Evolutionary conservation across 768 basidiomycete species (phyloP), one percentile per base, ranked within the genome.

Genomic region (Mycena floridula): DNA sequence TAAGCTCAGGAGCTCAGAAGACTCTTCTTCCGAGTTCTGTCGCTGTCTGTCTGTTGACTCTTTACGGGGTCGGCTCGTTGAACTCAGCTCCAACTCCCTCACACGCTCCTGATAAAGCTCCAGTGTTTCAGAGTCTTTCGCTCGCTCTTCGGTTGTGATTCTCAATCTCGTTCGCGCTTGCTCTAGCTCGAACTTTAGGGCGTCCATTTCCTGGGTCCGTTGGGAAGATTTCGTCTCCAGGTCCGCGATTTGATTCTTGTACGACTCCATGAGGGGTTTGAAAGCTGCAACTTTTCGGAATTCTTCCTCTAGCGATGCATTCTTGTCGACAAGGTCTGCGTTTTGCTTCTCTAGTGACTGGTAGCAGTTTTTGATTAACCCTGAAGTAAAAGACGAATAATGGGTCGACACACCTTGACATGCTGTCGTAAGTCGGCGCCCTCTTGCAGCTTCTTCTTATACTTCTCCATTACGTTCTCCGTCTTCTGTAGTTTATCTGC

Each of bases 391-490:
- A 59, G 53, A 54, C 63, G 27, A n/a, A n/a, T n/a, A n/a, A n/a
- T n/a, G n/a, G n/a, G n/a, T n/a, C n/a, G n/a, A n/a, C n/a, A n/a
- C 45, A 85, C 89, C 67, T 88, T 90, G 56, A 94, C 80, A 46
- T 84, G 82, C 50, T 90, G 89, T 22, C 92, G 81, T 16, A 94
- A 69, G 51, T 95, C 90, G 12, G 88, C 91, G 4, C 87, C 81
- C 60, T 97, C 96, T 55, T 97, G 95, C 1, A 98, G 75, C 65
- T 98, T 99, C 75, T 90, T 94, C 69, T 94, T 95, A 65, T 97
- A 94, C 63, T 98, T 99, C 65, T 97, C 93, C 78, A 96, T 89
- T 23, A 96, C 93, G 57, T 94, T 94, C 65, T 98, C 96, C 1
- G 84, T 87, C 71, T 97, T 98, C 55, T 89, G 85, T 32, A 93